Evolutionary conservation across 2,329 filamentous ascomycete genomes (phyloP), one percentile per base, ranked within the genome.

Genomic region (Beauveria scarabaeidicola): DNA sequence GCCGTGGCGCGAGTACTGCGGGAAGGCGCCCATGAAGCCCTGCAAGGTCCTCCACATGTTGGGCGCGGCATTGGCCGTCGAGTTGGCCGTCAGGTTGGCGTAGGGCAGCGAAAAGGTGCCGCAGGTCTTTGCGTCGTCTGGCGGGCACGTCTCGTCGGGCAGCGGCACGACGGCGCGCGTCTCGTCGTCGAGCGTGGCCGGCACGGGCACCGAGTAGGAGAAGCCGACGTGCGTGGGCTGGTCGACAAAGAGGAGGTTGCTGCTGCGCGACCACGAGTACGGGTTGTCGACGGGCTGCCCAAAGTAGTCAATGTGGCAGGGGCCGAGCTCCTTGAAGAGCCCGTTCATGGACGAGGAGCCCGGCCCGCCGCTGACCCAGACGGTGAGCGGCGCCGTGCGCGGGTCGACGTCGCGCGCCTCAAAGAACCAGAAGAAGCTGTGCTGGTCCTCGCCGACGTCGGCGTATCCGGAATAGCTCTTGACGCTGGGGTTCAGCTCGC

Each of bases 41-140:
- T 86, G 83, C 23, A 86, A 68, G 69, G 87, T 84, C 65, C 88
- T 83, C 83, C 85, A 88, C 25, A 83, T 83, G n/a, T 77, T 82
- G 64, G 84, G 82, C 17, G 55, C 55, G n/a, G 52, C 52, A 11
- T 55, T 55, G 27, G 25, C n/a, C 5, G 52, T 55, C 19, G 52
- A 55, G 41, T 55, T 55, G 52, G 52, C 52, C 25, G 52, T 55
- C 10, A 55, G 25, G 19, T 55, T 55, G 27, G 41, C n/a, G 8
- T 47, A 17, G 2, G 52, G 52, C 27, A 55, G 50, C 68, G 60
- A 1, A 68, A 70, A 11, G 65, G 63, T 2, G 63, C 70, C 68
- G 4, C 66, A 63, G 1, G 75, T 78, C 8, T 77, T 77, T 23
- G 70, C 60, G 17, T 69, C 60, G 17, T 69, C 68, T 2, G 69